Conservation (phyloP, 2,329 filamentous ascomycete species). For the Aphanocladium album region DNA sequence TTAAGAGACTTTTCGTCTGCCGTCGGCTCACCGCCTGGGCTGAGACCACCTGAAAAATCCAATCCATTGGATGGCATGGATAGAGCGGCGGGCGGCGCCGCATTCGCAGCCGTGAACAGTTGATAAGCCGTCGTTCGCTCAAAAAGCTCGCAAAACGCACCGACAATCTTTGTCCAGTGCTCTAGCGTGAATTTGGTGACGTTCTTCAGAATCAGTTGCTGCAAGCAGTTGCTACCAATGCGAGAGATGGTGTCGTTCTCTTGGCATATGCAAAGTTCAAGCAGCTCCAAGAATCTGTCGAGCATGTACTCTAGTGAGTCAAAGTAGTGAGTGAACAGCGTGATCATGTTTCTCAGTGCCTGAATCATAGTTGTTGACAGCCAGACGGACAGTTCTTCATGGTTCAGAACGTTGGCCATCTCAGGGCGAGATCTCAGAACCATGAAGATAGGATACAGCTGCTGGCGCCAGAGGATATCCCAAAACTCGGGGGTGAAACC, state of each 20-base stretch:
- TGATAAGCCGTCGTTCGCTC: conserved; percentile 91
- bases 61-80: conserved; percentile 48
- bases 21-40: conserved; percentile 34
- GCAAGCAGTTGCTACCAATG: conserved; percentile 96
- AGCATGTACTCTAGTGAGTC: conserved; percentile 96
- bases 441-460: conserved; percentile 97
- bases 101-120: conserved; percentile 77
- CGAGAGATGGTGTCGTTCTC: conserved; percentile 98
- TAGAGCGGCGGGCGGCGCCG: conserved; percentile 47
- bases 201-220: conserved; percentile 94
- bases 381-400: conserved; percentile 97
- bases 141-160: conserved; percentile 93
- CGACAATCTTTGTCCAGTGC: conserved; percentile 94
- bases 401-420: conserved; percentile 90
- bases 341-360: conserved; percentile 96
- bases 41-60: conserved; percentile 43
- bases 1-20: conserved; percentile 54
- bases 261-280: conserved; percentile 95
- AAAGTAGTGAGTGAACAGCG: conserved; percentile 97
- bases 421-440: conserved; percentile 94
- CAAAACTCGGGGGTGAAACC: conserved; percentile 93
- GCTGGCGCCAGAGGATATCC: conserved; percentile 96
- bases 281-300: conserved; percentile 88
- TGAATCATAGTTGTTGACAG: conserved; percentile 99
- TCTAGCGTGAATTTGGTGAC: conserved; percentile 82